Evolutionary conservation across 1,139 yeast species (phyloP).

Genomic region (Blastobotrys illinoisensis): DNA sequence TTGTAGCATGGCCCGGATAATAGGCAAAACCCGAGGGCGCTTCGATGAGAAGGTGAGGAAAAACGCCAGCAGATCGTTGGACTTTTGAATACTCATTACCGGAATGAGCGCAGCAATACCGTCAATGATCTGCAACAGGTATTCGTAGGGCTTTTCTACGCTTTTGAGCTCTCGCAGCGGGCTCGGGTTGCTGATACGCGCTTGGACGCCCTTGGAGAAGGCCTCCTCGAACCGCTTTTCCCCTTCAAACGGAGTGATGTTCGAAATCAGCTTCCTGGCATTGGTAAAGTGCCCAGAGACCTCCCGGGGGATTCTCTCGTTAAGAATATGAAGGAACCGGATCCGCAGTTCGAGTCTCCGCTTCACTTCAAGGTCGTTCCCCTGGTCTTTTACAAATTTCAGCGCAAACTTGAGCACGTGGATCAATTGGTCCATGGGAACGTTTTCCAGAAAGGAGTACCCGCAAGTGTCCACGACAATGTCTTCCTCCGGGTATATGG

Average conservation of each 20-base stretch:
- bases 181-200: slow-evolving; percentile 26
- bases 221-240: slow-evolving; percentile 9
- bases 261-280: slow-evolving; percentile 4
- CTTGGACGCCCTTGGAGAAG: slow-evolving; percentile 26
- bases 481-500: slow-evolving; percentile 31
- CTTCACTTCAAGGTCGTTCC: slow-evolving; percentile 10
- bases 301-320: slow-evolving; percentile 18
- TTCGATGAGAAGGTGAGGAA: slow-evolving; percentile 25
- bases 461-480: slow-evolving; percentile 22
- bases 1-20: slow-evolving; percentile 30
- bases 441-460: slow-evolving; percentile 21
- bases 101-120: slow-evolving; percentile 19
- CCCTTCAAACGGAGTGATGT: neutral
- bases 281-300: slow-evolving; percentile 11
- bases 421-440: slow-evolving; percentile 19
- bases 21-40: slow-evolving; percentile 22
- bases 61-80: slow-evolving; percentile 30
- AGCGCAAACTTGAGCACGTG: slow-evolving; percentile 21
- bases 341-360: slow-evolving; percentile 20
- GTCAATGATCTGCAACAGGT: slow-evolving; percentile 18
- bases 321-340: slow-evolving; percentile 19
- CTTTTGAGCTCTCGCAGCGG: slow-evolving; percentile 27
- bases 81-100: slow-evolving; percentile 15
- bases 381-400: slow-evolving; percentile 15
- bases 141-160: slow-evolving; percentile 20